Evolutionary conservation across 306 rosid genomes (phyloP), one percentile per base, ranked within the genome.

Genomic region (Lathyrus tuberosus): DNA sequence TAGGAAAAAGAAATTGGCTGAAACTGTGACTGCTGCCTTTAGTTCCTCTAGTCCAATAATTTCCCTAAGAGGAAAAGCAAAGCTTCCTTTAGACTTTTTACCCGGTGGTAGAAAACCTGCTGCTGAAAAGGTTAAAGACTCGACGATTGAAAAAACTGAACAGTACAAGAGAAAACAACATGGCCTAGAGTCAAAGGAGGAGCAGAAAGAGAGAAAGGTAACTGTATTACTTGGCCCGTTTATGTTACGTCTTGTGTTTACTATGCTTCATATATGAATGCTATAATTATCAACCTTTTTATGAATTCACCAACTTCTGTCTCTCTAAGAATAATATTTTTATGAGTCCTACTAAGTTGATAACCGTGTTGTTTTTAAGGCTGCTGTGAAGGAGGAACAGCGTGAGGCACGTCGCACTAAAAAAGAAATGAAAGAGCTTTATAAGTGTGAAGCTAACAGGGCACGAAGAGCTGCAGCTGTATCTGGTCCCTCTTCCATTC

Each of bases 131-230:
- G 81, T 33, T 16, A 86, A 84, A 70, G 84, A 40, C 57, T 61
- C 2, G 8, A 70, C 67, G 59, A 73, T 72, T 67, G 54, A 76
- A 73, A 86, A 59, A 80, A 75, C 78, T 70, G 91, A 83, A 56
- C 90, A 26, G 68, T 79, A 70, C 81, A 84, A 76, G 79, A 86
- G 92, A 77, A 95, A 86, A 81, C 88, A 78, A 37, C 85, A 80
- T 53, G 90, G 94, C 72, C 85, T 51, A 69, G 99, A 95, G 85
- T 74, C 96, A 35, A 86, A 87, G 76, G 96, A 85, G 84, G 95
- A 87, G 82, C 89, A 89, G 76, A 89, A 87, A 81, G 99, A 91
- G 80, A 74, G 99, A 15, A 91, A 95, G 97, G 99, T 94, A 76
- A 62, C 33, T 62, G n/a, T 22, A 9, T 53, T 67, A 64, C 74